These are phyloP conservation scores for Cryptosporidium xiaoi DNA, from an alignment of 169 alveolate species.

Conservation along the genomic window DNA sequence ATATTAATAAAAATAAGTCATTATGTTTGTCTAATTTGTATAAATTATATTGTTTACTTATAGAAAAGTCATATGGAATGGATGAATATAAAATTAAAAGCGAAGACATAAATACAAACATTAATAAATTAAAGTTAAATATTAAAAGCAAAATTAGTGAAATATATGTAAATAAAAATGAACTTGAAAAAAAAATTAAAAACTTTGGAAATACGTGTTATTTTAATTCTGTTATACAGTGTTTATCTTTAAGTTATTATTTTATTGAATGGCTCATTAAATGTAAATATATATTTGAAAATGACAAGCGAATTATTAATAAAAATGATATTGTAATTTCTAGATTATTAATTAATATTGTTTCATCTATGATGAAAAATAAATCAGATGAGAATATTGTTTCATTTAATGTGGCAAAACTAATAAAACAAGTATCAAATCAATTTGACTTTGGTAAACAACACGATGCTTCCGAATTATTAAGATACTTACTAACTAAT, in stretches of 20 bases:
- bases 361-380: neutral
- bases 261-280: constrained; percentile 42
- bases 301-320: neutral
- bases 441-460: constrained; percentile 29
- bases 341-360: neutral
- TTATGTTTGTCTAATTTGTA: constrained; percentile 11
- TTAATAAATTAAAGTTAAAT: neutral
- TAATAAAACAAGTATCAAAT: constrained; percentile 21
- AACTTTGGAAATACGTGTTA: constrained; percentile 75
- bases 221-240: constrained; percentile 69
- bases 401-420: neutral
- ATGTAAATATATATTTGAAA: neutral
- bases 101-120: neutral
- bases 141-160: neutral
- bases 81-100: neutral
- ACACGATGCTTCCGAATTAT: constrained; percentile 64
- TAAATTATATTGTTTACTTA: constrained; percentile 20
- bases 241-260: constrained; percentile 44
- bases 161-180: neutral
- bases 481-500: constrained; percentile 45
- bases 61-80: neutral
- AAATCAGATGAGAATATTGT: neutral
- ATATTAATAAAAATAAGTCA: neutral
- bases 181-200: constrained; percentile 16
- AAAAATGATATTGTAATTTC: no score